Evolutionary conservation across 495 filamentous ascomycete species (phyloP), one percentile per base, ranked within the genome.

Genomic region (Clavariopsis aquatica): DNA sequence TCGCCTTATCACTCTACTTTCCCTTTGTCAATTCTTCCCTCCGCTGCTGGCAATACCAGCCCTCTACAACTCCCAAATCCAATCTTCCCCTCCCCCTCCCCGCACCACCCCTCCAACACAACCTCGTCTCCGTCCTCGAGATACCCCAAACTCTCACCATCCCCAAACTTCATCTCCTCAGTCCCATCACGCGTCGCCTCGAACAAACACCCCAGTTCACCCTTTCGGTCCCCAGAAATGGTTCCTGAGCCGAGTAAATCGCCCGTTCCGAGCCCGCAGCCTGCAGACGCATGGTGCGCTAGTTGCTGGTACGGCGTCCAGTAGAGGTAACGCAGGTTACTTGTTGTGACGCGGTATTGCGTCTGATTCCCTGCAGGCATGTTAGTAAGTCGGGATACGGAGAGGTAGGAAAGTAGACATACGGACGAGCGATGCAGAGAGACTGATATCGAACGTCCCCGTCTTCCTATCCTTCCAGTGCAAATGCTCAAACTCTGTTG

Each of bases 241-340:
- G 71, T 74, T 9, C 71, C 71, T 5, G 69, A 65, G 20, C 71
- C 71, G 3, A 74, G 59, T 19, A 74, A 51, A 59, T 74, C 71
- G 9, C 71, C 71, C 0, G 66, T 62, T 31, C 45, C 34, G 51
- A 74, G 58, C 0, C 67, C 67, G 46, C 67, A 72, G 19, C 69
- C 67, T n/a, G 62, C 51, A 17, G 60, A 56, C 19, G 69, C 69
- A 29, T 70, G 70, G 47, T 74, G 71, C 1, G 70, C 64, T 15
- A 74, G 56, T 51, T 69, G 65, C 54, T 74, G 71, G 52, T 69
- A 71, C 4, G 71, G 71, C 46, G 71, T 71, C 66, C 66, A 70
- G 46, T 69, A 74, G 41, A 68, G 34, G 22, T 65, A 70, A 26
- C 58, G 60, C 3, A 74, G 64, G 53, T 74, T 74, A 27, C 62